A percentile compares a stretch with the other conserved stretches of the same genome.
These are phyloP conservation scores for Nigrospora osmanthi DNA, from an alignment of 2,329 filamentous ascomycete species.

Conservation along the genomic window DNA sequence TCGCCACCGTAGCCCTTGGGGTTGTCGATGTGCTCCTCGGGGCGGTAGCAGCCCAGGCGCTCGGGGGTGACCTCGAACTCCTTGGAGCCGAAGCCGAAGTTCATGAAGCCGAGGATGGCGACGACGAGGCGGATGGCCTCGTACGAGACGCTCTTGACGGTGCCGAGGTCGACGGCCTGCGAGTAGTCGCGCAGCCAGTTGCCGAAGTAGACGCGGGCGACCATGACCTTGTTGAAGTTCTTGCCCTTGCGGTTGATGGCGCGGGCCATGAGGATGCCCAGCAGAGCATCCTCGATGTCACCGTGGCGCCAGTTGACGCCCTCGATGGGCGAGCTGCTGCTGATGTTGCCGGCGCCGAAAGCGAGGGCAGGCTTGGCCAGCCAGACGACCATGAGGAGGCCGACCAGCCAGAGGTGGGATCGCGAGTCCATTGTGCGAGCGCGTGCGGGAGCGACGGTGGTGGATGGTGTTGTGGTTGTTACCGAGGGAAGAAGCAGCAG, in stretches of 20 bases:
- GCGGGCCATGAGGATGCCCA: conserved; percentile 56
- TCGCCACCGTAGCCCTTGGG: conserved; percentile 74
- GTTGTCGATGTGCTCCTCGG: conserved; percentile 76
- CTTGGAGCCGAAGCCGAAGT: conserved; percentile 72
- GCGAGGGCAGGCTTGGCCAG: conserved; percentile 42
- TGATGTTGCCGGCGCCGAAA: conserved; percentile 87
- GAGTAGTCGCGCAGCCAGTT: conserved; percentile 94
- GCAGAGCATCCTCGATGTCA: conserved; percentile 86
- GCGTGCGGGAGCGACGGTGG: too few relatives aligned
- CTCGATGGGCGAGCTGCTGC: conserved; percentile 70
- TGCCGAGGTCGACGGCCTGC: conserved; percentile 88
- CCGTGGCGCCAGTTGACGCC: conserved; percentile 84
- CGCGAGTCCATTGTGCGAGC: not conserved
- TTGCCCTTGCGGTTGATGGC: conserved; percentile 44
- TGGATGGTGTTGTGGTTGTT: too few relatives aligned
- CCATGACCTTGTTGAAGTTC: conserved; percentile 82
- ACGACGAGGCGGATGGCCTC: conserved; percentile 86
- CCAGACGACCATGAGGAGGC: conserved; percentile 1
- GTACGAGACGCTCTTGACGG: conserved; percentile 81
- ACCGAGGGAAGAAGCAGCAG: too few relatives aligned
- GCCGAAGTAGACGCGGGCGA: conserved; percentile 89
- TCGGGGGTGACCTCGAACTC: conserved; percentile 82
- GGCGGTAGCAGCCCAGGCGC: conserved; percentile 71
- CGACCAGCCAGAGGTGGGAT: conserved; percentile 1
- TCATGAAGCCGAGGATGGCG: conserved; percentile 88